A percentile compares a stretch with the other conserved stretches of the same genome.
Evolutionary conservation across 371 early-diverging fungal species (phyloP).

Genomic region (Rhizopus arrhizus): DNA sequence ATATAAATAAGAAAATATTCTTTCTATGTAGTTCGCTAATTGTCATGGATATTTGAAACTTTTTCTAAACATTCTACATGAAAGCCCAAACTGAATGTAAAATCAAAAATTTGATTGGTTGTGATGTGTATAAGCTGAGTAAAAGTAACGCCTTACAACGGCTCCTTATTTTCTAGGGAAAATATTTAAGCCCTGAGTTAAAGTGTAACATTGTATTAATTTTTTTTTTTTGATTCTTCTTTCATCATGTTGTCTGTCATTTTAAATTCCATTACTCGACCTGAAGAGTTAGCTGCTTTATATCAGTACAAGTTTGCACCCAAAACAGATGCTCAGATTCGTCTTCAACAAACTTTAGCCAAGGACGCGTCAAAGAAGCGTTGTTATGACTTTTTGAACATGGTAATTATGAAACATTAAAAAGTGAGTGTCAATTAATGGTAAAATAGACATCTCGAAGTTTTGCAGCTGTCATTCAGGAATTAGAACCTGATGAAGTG

Average conservation of each 20-base stretch:
- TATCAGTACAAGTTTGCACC: constrained; percentile 73
- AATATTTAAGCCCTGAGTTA: neutral
- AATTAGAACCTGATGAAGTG: constrained; percentile 80
- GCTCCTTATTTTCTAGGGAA: too few relatives aligned
- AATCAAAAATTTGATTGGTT: too few relatives aligned
- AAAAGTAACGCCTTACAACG: too few relatives aligned
- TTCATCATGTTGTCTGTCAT: constrained; percentile 39
- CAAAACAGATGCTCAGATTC: constrained; percentile 55
- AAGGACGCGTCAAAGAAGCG: constrained; percentile 63
- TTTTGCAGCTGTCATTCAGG: constrained; percentile 94
- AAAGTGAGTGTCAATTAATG: neutral
- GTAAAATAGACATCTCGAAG: constrained; percentile 82
- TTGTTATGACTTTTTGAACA: constrained; percentile 89
- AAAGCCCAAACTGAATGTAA: too few relatives aligned
- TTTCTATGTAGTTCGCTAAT: too few relatives aligned
- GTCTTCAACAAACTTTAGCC: constrained; percentile 50
- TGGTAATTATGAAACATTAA: constrained; percentile 30
- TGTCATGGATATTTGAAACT: too few relatives aligned
- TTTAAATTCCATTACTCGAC: constrained; percentile 72
- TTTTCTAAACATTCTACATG: too few relatives aligned
- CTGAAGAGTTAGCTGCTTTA: constrained; percentile 84
- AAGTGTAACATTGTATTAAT: neutral
- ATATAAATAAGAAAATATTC: too few relatives aligned
- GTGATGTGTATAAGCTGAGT: too few relatives aligned
- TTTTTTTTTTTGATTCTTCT: constrained; percentile 12